Percentiles rank a stretch among this genome's conserved stretches.
phyloP scores from a whole-genome alignment of 441 rosid species.

The Pelargonium australe region DNA sequence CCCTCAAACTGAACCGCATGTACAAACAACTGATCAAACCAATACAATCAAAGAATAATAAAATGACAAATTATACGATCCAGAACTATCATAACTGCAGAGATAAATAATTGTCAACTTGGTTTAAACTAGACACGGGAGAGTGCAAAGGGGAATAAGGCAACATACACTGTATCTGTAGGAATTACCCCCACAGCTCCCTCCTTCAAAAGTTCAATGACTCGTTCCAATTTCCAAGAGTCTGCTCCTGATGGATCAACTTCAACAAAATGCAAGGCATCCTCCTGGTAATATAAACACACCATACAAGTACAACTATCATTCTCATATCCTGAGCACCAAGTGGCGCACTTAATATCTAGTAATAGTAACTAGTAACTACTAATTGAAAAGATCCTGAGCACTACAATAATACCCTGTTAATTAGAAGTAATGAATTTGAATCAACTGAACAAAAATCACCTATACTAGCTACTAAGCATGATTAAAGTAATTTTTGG shows the following conservation, averaged over 20 bases:
- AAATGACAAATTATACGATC: not conserved
- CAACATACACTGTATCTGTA: constrained; percentile 71
- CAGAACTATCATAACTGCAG: not conserved
- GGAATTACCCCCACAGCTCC: constrained; percentile 97
- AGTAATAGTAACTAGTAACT: not conserved
- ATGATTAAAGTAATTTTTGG: not conserved
- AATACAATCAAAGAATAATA: not conserved
- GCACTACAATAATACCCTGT: not conserved
- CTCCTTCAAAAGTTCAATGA: constrained; percentile 58
- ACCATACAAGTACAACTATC: not conserved
- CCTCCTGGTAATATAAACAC: constrained; percentile 36
- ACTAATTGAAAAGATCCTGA: not conserved
- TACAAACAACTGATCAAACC: constrained; percentile 1
- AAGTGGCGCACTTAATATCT: not conserved
- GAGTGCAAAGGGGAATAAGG: not conserved
- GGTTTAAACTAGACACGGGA: not conserved
- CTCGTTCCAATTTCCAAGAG: constrained; percentile 61
- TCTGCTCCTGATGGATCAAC: constrained; percentile 68
- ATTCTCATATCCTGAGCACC: not conserved
- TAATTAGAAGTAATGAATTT: not conserved
- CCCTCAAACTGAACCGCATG: not conserved
- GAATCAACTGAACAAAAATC: not conserved
- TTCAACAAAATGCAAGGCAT: constrained; percentile 53
- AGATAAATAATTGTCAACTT: not conserved
- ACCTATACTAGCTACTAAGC: too few species aligned